Conservation (phyloP, 768 basidiomycete genomes). For the Brasilioporus rufonigricans region DNA sequence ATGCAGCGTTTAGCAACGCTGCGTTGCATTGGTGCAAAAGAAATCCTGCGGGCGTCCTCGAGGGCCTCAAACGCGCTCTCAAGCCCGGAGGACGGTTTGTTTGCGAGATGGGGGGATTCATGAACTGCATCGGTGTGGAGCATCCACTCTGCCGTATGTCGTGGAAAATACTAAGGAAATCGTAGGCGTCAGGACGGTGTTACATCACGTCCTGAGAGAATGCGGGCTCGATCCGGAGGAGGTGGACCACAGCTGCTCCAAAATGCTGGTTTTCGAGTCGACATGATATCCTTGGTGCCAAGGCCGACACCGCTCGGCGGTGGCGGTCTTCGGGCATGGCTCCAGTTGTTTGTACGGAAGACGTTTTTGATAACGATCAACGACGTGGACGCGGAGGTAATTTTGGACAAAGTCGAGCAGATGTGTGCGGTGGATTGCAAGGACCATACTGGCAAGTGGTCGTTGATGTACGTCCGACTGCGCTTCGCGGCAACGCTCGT, state of each 20-base stretch:
- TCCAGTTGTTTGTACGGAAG: constrained; percentile 59
- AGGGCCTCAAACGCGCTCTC: constrained; percentile 56
- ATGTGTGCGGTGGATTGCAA: constrained; percentile 53
- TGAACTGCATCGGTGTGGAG: constrained; percentile 61
- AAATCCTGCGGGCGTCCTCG: constrained; percentile 63
- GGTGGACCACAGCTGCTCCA: constrained; percentile 66
- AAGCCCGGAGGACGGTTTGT: constrained; percentile 71
- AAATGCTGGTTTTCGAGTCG: constrained; percentile 53
- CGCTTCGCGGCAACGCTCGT: constrained; percentile 55
- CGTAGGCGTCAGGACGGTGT: constrained; percentile 56
- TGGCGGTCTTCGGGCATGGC: constrained; percentile 60
- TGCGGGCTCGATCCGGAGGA: constrained; percentile 56
- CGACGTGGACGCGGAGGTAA: constrained; percentile 52
- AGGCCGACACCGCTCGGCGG: constrained; percentile 51
- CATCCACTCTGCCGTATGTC: background rate
- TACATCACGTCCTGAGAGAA: constrained; percentile 51
- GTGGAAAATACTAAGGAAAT: background rate
- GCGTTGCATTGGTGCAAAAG: constrained; percentile 84
- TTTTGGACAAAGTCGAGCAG: constrained; percentile 63
- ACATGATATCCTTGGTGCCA: constrained; percentile 53
- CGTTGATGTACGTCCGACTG: constrained; percentile 70
- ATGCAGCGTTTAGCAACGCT: constrained; percentile 80
- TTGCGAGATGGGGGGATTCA: constrained; percentile 75
- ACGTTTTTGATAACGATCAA: constrained; percentile 55
- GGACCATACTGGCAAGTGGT: constrained; percentile 62